Conservation (phyloP, 495 filamentous ascomycete species). For the Xylaria curta region DNA sequence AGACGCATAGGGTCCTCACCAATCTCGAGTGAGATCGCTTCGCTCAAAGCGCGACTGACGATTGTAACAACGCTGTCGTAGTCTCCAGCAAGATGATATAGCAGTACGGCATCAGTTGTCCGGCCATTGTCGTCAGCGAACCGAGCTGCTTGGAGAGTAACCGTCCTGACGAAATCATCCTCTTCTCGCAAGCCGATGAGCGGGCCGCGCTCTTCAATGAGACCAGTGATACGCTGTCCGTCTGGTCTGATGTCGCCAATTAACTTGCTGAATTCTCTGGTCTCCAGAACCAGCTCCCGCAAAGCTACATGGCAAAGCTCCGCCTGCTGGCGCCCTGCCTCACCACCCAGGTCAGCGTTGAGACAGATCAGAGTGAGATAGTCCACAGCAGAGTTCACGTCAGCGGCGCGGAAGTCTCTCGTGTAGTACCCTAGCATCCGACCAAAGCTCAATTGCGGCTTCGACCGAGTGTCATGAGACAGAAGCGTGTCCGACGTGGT, state of each 20-base stretch:
- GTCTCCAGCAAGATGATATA: constrained; percentile 93
- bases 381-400: constrained; percentile 86
- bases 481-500: constrained; percentile 73
- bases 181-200: constrained; percentile 81
- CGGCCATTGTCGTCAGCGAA: constrained; percentile 94
- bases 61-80: constrained; percentile 90
- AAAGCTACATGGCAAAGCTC: constrained; percentile 89
- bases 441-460: constrained; percentile 92
- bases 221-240: constrained; percentile 79
- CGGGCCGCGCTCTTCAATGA: constrained; percentile 85
- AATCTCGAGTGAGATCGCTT: constrained; percentile 81
- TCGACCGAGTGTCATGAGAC: constrained; percentile 70
- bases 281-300: constrained; percentile 94
- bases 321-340: constrained; percentile 76
- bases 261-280: constrained; percentile 88
- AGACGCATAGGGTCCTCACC: constrained; percentile 76
- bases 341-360: constrained; percentile 80
- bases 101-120: constrained; percentile 86
- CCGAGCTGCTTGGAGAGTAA: constrained; percentile 87
- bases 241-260: constrained; percentile 89
- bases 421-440: constrained; percentile 95
- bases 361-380: constrained; percentile 93
- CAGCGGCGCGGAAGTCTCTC: constrained; percentile 87
- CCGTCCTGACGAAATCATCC: constrained; percentile 80
- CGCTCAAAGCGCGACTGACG: constrained; percentile 87